Base-by-base conservation (phyloP, 2,329 filamentous ascomycete species). In the Pseudocercospora fuligena region DNA sequence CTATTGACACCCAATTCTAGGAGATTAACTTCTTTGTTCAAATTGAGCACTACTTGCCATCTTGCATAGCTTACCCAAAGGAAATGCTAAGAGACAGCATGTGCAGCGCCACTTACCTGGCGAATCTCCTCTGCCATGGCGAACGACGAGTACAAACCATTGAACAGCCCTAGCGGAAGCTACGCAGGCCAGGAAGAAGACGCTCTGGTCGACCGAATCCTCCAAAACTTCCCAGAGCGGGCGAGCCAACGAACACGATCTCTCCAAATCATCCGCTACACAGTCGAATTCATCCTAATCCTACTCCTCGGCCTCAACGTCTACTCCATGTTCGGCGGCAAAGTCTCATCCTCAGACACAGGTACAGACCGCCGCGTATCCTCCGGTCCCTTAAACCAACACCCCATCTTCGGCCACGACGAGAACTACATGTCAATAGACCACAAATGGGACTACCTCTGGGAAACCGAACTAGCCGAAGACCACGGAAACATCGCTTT, bases 371-470 rank as follows among this genome's bases (percentile, higher is more conserved):
- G 19, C 19, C 56, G 56, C 19, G 56, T 58, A 58, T 58, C 56
- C 21, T 58, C 56, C 29, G 56, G 56, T 9, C 56, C 56, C 7
- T 19, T 58, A 9, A 40, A 58, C 56, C 56, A 58, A 40, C 56
- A 58, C n/a, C 56, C 56, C 56, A 58, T 40, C 31, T 66, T 58
- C 31, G 64, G 64, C 8, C 36, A 43, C 25, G 64, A 66, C 27
- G 51, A 53, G 64, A 60, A 54, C n/a, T 66, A 59, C 49, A 66
- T 66, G 64, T 66, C 64, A 7, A 60, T 66, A 5, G 64, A 66
- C 43, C 36, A 61, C 29, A 56, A 66, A 47, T 66, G 51, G 27
- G 64, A 66, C 31, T 33, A 46, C 27, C 33, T 66, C 1, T 66
- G 64, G 64, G 60, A 62, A 8, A 40, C 56, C 51, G 64, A 66